phyloP scores from a whole-genome alignment of 2,329 filamentous ascomycete species.

The Onygenales sp. region DNA sequence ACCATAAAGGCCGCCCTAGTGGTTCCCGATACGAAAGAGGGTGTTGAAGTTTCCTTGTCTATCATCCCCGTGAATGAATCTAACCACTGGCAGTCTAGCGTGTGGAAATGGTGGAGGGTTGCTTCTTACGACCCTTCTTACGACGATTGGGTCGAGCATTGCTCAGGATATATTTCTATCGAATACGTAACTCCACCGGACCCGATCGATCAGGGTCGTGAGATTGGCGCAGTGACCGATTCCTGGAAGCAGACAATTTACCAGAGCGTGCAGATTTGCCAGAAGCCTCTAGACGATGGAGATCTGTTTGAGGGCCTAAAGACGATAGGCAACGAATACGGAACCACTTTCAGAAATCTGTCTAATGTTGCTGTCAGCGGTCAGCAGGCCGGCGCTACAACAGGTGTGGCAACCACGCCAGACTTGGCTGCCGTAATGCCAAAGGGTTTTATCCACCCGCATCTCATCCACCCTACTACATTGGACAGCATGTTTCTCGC shows the following conservation, averaged over 20 bases:
- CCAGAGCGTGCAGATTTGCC: constrained; percentile 13
- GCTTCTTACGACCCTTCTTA: constrained; percentile 20
- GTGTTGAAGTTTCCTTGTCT: constrained; percentile 21
- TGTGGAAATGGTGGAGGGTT: constrained; percentile 22
- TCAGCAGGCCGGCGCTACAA: constrained; percentile 11
- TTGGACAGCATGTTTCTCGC: constrained; percentile 27
- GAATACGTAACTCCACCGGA: constrained; percentile 12
- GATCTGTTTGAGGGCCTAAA: constrained; percentile 19
- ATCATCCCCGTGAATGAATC: constrained; percentile 17
- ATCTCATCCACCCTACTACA: constrained; percentile 28
- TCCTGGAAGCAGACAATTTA: constrained; percentile 11
- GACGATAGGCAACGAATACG: constrained; percentile 21
- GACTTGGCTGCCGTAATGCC: constrained; percentile 25
- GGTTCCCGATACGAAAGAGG: constrained; percentile 22
- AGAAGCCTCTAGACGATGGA: constrained; percentile 14
- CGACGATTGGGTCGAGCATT: constrained; percentile 27
- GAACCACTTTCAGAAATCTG: constrained; percentile 23
- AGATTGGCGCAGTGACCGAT: constrained; percentile 12
- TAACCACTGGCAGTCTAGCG: constrained; percentile 10
- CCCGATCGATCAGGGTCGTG: constrained; percentile 14
- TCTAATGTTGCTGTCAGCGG: constrained; percentile 14
- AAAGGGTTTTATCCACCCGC: constrained; percentile 20
- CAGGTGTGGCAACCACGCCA: constrained; percentile 19
- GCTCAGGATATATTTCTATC: constrained; percentile 21
- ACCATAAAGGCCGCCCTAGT: constrained; percentile 21